These are phyloP conservation scores for Xylaria sp. DNA, from an alignment of 2,329 filamentous ascomycete genomes.

Conservation along the genomic window DNA sequence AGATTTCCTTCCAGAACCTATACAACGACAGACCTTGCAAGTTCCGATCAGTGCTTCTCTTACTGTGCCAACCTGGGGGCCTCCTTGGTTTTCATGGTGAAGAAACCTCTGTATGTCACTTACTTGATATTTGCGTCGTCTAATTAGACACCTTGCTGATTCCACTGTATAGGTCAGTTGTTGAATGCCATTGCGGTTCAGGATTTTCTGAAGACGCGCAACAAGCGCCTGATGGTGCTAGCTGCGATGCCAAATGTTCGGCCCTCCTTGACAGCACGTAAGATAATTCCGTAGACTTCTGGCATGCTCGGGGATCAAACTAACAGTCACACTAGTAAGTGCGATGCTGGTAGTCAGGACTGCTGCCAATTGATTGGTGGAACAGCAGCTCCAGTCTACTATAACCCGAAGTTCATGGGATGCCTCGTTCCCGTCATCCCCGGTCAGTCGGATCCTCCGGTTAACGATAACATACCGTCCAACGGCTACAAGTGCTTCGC, in stretches of 20 bases:
- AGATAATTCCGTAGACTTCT: background rate
- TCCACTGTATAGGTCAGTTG: background rate
- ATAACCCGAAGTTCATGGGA: constrained; percentile 55
- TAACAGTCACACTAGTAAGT: constrained; percentile 32
- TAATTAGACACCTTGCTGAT: background rate
- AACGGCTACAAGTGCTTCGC: constrained; percentile 32
- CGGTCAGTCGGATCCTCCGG: constrained; percentile 25
- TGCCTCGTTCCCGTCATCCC: constrained; percentile 49
- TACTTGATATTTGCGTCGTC: background rate
- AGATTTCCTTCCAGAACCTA: constrained; percentile 25
- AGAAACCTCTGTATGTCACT: constrained; percentile 4
- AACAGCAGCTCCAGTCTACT: constrained; percentile 52
- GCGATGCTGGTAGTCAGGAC: constrained; percentile 21
- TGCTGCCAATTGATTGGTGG: constrained; percentile 31
- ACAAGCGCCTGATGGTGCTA: background rate
- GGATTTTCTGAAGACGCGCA: constrained; percentile 13
- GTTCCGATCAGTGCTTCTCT: constrained; percentile 9
- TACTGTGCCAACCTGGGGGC: constrained; percentile 29
- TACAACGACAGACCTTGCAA: background rate
- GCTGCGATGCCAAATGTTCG: constrained; percentile 11
- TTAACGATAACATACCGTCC: too few relatives aligned
- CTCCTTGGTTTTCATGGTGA: constrained; percentile 23
- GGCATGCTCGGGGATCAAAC: background rate
- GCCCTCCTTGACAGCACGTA: constrained; percentile 3
- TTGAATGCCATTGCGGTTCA: constrained; percentile 23